Percentiles rank a stretch among this genome's conserved stretches.
phyloP scores from a whole-genome alignment of 257 asterid genomes.

The Mitragyna speciosa region DNA sequence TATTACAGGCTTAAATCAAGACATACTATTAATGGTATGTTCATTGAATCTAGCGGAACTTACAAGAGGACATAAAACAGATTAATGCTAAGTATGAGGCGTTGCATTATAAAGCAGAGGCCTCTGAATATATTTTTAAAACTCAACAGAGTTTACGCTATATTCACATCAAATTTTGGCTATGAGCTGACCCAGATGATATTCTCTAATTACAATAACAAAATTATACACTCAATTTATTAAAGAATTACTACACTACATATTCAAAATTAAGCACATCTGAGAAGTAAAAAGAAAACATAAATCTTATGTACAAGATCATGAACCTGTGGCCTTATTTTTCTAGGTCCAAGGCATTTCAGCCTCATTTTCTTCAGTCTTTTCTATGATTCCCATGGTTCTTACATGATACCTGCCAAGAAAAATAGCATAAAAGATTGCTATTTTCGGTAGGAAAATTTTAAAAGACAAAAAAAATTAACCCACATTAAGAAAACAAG shows the following conservation, averaged over 20 bases:
- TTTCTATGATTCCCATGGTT: constrained; percentile 93
- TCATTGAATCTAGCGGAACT: no score
- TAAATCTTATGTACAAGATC: not conserved
- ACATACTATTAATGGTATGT: no score
- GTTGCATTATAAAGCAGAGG: no score
- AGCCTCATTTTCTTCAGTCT: constrained; percentile 87
- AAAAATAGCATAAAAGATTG: constrained; percentile 9
- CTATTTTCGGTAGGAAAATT: constrained; percentile 20
- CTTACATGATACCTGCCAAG: constrained; percentile 39
- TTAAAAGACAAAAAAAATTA: constrained; percentile 1
- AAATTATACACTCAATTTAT: not conserved
- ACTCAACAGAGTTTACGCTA: no score
- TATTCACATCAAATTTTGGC: no score
- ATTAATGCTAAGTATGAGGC: no score
- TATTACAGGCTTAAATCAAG: no score
- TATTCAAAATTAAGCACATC: not conserved
- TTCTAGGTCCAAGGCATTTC: constrained; percentile 99
- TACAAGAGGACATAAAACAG: no score
- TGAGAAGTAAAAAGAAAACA: not conserved
- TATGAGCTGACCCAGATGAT: constrained; percentile 99
- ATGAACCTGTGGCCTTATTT: constrained; percentile 91
- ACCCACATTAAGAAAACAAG: not conserved
- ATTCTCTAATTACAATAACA: constrained; percentile 46
- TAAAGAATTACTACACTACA: no score
- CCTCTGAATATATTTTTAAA: no score